A percentile compares a stretch with the other conserved stretches of the same genome.
Evolutionary conservation across 1,139 yeast species (phyloP).

Genomic region (Lodderomyces beijingensis): DNA sequence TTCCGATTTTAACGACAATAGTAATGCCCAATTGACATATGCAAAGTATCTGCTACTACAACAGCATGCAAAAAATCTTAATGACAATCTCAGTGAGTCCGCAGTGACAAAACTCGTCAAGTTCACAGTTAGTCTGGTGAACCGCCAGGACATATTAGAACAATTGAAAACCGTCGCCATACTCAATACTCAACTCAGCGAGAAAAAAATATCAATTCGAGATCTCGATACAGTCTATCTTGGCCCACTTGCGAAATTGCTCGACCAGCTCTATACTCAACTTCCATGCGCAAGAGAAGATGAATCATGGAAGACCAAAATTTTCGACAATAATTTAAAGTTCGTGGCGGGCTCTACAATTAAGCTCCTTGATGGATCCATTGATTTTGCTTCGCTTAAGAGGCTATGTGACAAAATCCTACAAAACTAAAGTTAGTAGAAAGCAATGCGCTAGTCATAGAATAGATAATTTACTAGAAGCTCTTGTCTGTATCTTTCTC

Average conservation of each 20-base stretch:
- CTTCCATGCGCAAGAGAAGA: constrained; percentile 1
- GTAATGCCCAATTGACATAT: neutral
- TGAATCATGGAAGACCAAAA: constrained; percentile 13
- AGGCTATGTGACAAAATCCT: neutral
- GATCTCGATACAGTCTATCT: constrained; percentile 15
- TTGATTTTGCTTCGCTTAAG: neutral
- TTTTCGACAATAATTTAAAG: constrained; percentile 29
- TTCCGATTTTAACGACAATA: neutral
- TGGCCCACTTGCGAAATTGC: constrained; percentile 16
- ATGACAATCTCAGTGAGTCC: too few species aligned
- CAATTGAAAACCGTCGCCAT: constrained; percentile 32
- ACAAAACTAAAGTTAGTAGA: too few species aligned
- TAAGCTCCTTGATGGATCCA: constrained; percentile 4
- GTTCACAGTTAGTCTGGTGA: too few species aligned
- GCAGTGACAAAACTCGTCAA: too few species aligned
- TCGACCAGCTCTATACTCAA: constrained; percentile 8
- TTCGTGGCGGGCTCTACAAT: constrained; percentile 30
- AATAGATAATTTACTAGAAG: too few species aligned
- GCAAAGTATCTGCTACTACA: constrained; percentile 2
- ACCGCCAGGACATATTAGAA: constrained; percentile 14
- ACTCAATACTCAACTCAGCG: constrained; percentile 11
- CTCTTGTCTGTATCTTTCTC: too few species aligned
- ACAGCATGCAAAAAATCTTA: too few species aligned
- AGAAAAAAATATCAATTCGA: constrained; percentile 8
- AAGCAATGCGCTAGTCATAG: too few species aligned